Base-by-base conservation (phyloP, 495 filamentous ascomycete species). In the Rostrohypoxylon terebratum region DNA sequence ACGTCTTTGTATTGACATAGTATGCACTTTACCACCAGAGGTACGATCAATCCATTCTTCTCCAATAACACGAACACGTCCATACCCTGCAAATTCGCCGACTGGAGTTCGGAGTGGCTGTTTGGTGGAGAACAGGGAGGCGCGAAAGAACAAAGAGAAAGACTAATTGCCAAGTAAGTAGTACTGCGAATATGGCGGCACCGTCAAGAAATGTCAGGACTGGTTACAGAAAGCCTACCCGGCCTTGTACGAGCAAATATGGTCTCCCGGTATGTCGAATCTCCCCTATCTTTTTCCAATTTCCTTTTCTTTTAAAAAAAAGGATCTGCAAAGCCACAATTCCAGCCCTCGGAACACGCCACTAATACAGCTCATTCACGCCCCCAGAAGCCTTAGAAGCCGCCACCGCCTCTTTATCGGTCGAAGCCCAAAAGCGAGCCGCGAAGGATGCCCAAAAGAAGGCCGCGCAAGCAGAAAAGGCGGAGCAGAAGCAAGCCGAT, bases 141-240 rank as follows among this genome's bases (percentile, higher is more conserved):
- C 25, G 8, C 55, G 34, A 59, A 57, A 50, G 38, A 18, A 44
- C 63, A 48, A 31, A 51, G 33, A 47, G 53, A 47, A 48, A 58
- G 31, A 53, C 76, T 78, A 55, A 78, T 66, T 55, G 48, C 21
- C 44, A 51, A 72, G 57, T 66, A 75, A 75, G 65, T 82, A 99
- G 96, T 99, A 97, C 82, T 99, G 96, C 83, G 96, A 98, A 82
- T 98, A 97, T 80, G 95, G 96, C 75, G 94, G 92, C 59, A 97
- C 94, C n/a, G 89, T 91, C n/a, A 96, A 93, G 82, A 98, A 97
- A 84, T 99, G 96, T 81, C 91, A 94, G 77, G 93, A 97, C 78
- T 99, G 96, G 96, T 87, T 99, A 10, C 86, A 94, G 74, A 89
- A 91, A 50, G 84, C 87, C 45, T 85, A 97, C 65, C 87, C 90